phyloP scores from a whole-genome alignment of 352 stramenopile species.

The Albugo candida region DNA sequence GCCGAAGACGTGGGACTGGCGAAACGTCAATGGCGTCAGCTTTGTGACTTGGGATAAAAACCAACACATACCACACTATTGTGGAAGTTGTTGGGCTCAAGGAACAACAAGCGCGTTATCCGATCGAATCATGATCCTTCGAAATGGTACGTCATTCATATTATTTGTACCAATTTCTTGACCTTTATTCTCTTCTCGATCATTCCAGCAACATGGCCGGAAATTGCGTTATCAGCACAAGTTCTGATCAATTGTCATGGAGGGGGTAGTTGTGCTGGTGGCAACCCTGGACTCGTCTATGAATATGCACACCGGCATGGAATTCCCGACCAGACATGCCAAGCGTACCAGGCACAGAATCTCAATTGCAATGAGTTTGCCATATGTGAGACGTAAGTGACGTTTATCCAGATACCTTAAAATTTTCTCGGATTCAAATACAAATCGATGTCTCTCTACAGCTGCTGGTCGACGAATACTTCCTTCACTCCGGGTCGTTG shows the following conservation, averaged over 20 bases:
- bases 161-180: not conserved
- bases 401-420: not conserved
- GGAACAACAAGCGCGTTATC: constrained; percentile 76
- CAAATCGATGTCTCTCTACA: constrained; percentile 9
- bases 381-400: constrained; percentile 60
- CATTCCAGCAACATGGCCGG: constrained; percentile 38
- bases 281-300: constrained; percentile 66
- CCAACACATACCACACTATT: constrained; percentile 94
- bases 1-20: constrained; percentile 88
- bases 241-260: constrained; percentile 76
- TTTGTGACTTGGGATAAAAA: constrained; percentile 97
- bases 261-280: constrained; percentile 53
- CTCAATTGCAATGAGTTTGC: constrained; percentile 51
- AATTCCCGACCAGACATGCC: constrained; percentile 84
- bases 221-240: constrained; percentile 59
- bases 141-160: constrained; percentile 38
- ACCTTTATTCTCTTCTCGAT: not conserved
- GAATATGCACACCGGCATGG: constrained; percentile 75
- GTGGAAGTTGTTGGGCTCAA: constrained; percentile 84
- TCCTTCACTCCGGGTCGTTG: constrained; percentile 72
- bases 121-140: constrained; percentile 81
- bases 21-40: constrained; percentile 84
- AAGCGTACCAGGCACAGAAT: constrained; percentile 80
- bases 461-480: constrained; percentile 73
- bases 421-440: not conserved